A percentile compares a stretch with the other conserved stretches of the same genome.
phyloP scores from a whole-genome alignment of 768 basidiomycete genomes.

The Fibroporia radiculosa region DNA sequence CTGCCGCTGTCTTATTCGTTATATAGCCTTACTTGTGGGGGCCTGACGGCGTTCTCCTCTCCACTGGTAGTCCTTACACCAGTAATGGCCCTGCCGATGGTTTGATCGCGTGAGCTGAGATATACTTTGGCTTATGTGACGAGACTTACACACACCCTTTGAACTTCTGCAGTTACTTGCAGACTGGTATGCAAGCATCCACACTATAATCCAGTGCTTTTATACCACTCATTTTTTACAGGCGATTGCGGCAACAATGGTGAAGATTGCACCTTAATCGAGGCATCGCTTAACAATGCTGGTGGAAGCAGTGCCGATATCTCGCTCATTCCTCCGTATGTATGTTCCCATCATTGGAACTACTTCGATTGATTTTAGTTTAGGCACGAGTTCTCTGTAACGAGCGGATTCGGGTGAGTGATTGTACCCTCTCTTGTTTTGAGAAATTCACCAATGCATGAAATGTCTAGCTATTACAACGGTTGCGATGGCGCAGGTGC shows the following conservation, averaged over 20 bases:
- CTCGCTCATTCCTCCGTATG: conserved; percentile 35
- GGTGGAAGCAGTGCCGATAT: conserved; percentile 34
- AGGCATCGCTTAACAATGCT: conserved; percentile 34
- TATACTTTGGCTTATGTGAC: neutral
- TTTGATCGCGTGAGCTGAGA: conserved; percentile 30
- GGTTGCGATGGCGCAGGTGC: conserved; percentile 35
- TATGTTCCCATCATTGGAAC: neutral
- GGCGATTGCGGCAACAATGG: conserved; percentile 33
- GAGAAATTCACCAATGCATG: too few relatives aligned
- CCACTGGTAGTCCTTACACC: conserved; percentile 26
- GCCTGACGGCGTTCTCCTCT: conserved; percentile 23
- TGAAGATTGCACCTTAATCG: conserved; percentile 34
- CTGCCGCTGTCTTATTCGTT: conserved; percentile 11
- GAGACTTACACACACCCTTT: neutral
- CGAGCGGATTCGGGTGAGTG: conserved; percentile 28
- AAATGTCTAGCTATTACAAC: conserved; percentile 29
- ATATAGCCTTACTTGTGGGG: neutral
- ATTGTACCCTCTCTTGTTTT: too few relatives aligned
- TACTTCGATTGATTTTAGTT: neutral
- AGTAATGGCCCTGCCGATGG: conserved; percentile 21
- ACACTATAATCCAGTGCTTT: neutral
- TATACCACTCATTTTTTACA: conserved; percentile 10
- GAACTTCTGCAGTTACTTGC: conserved; percentile 33
- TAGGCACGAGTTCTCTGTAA: conserved; percentile 29
- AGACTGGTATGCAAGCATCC: too few relatives aligned